phyloP scores from a whole-genome alignment of 2,329 filamentous ascomycete species.

The Pseudocercospora macadamiae region DNA sequence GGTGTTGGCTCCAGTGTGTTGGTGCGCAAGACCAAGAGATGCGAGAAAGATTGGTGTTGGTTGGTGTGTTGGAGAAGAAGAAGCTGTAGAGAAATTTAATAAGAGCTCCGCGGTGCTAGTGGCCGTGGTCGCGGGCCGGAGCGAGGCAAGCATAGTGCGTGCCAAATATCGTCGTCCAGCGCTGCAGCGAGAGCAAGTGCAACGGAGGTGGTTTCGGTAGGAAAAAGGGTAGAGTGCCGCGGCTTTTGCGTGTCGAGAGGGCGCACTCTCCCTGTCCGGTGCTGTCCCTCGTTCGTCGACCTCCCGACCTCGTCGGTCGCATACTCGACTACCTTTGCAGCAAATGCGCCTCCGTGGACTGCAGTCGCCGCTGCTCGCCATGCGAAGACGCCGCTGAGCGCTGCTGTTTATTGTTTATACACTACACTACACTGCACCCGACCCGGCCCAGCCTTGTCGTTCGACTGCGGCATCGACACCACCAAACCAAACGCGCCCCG shows the following conservation, averaged over 20 bases:
- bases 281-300: background rate
- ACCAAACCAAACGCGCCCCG: background rate
- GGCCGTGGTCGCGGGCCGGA: too few relatives aligned
- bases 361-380: background rate
- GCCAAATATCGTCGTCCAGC: too few relatives aligned
- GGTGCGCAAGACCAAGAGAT: background rate
- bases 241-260: background rate
- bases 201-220: too few relatives aligned
- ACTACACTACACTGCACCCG: background rate
- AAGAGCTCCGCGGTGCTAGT: too few relatives aligned
- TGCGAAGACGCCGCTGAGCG: slow-evolving; percentile 3
- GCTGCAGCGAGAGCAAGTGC: too few relatives aligned
- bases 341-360: background rate
- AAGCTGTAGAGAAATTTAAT: background rate
- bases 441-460: background rate
- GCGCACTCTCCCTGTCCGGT: too few relatives aligned
- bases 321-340: too few relatives aligned
- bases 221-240: background rate
- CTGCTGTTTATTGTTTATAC: background rate
- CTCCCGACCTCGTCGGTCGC: slow-evolving; percentile 1
- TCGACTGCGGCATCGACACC: background rate
- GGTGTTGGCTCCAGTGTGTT: background rate
- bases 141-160: too few relatives aligned
- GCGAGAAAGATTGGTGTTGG: background rate
- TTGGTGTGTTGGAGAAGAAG: background rate